These are phyloP conservation scores for Symbiodinium pilosum DNA, from an alignment of 73 alveolate species.

Conservation along the genomic window DNA sequence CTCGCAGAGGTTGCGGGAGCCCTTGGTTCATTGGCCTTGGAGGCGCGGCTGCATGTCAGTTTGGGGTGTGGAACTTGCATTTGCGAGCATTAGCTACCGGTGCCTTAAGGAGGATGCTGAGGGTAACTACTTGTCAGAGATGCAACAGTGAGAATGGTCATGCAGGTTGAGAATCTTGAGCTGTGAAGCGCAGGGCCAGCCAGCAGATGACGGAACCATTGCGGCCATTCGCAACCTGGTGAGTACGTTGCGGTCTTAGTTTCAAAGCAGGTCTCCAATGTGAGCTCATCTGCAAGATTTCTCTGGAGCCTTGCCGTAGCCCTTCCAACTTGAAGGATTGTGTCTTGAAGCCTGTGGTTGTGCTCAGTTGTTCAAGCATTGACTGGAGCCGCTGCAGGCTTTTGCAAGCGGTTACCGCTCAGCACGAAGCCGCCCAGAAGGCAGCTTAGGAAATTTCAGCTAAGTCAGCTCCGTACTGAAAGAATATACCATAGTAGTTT, in stretches of 20 bases:
- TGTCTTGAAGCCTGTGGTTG: neutral
- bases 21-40: slow-evolving; percentile 64
- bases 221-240: slow-evolving; percentile 34
- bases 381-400: neutral
- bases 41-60: slow-evolving; percentile 12
- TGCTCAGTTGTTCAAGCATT: neutral
- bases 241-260: neutral
- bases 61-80: neutral
- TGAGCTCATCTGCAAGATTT: too few relatives aligned
- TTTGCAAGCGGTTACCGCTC: neutral
- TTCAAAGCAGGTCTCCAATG: too few relatives aligned
- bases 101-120: too few relatives aligned
- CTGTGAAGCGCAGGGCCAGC: neutral
- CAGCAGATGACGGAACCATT: slow-evolving; percentile 36
- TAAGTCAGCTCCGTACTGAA: neutral
- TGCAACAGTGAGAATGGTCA: too few relatives aligned
- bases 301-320: neutral
- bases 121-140: too few relatives aligned
- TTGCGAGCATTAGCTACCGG: too few relatives aligned
- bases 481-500: too few relatives aligned
- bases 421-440: neutral
- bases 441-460: neutral
- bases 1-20: slow-evolving; percentile 93
- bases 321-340: neutral
- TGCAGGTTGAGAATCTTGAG: too few relatives aligned